Conservation (phyloP, 305 asterid species). For the Fraxinus velutina region DNA sequence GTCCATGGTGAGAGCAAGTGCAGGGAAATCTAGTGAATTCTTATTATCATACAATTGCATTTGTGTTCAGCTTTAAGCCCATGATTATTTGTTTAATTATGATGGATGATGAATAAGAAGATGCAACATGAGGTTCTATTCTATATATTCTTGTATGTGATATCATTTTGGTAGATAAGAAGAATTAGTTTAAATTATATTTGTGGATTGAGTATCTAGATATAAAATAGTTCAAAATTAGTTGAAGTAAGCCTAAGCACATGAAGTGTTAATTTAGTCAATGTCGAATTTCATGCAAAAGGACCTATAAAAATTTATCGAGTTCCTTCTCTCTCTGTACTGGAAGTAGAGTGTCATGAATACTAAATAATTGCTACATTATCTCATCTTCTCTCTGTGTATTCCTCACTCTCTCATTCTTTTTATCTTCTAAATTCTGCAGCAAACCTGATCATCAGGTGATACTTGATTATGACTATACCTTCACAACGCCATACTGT, state of each 20-base stretch:
- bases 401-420: constrained; percentile 15
- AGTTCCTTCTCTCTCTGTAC: not conserved
- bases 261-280: not conserved
- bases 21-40: not conserved
- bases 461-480: constrained; percentile 89
- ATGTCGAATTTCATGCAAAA: not conserved
- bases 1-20: not conserved
- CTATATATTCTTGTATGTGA: not conserved
- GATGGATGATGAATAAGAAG: not conserved
- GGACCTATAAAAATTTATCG: not conserved
- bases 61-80: not conserved
- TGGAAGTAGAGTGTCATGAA: not conserved
- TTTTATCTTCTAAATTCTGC: constrained; percentile 32
- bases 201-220: not conserved
- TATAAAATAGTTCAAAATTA: not conserved
- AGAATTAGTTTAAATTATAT: not conserved
- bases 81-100: not conserved
- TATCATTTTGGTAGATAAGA: not conserved
- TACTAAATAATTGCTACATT: constrained; percentile 3
- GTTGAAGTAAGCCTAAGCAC: not conserved
- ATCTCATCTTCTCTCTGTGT: constrained; percentile 2
- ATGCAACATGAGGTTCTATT: not conserved
- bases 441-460: constrained; percentile 83
- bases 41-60: not conserved
- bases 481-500: constrained; percentile 87